A percentile compares a stretch with the other conserved stretches of the same genome.
phyloP scores from a whole-genome alignment of 2,329 filamentous ascomycete genomes.

The Aspergillus candidus region DNA sequence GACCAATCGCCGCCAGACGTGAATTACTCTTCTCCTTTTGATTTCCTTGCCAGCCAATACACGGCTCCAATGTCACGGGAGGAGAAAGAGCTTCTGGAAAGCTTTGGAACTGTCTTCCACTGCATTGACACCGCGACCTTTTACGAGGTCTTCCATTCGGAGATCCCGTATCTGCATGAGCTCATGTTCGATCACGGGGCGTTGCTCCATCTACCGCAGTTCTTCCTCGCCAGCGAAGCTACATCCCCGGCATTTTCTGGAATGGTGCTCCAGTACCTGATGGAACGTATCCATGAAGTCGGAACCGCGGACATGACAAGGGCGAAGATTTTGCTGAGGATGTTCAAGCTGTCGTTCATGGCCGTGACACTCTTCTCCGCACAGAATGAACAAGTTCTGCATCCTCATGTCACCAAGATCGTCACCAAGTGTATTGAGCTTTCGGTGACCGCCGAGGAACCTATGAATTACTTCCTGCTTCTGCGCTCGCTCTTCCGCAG shows the following conservation, averaged over 20 bases:
- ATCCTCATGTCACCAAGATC: constrained; percentile 95
- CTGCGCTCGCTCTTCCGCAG: constrained; percentile 88
- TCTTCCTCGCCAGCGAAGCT: constrained; percentile 96
- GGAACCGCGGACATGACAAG: constrained; percentile 87
- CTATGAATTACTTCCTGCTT: constrained; percentile 97
- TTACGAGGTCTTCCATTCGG: constrained; percentile 95
- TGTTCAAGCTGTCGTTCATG: constrained; percentile 99
- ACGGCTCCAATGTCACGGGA: constrained; percentile 92
- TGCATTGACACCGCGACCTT: constrained; percentile 98
- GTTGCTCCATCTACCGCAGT: constrained; percentile 91
- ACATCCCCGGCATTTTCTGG: constrained; percentile 96
- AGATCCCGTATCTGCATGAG: constrained; percentile 93
- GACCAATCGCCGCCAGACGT: constrained; percentile 70
- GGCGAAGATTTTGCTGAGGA: constrained; percentile 81
- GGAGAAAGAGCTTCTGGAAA: constrained; percentile 94
- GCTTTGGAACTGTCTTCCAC: constrained; percentile 96
- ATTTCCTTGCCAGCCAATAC: constrained; percentile 90
- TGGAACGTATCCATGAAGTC: constrained; percentile 93
- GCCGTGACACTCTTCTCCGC: constrained; percentile 91
- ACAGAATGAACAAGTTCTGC: constrained; percentile 90
- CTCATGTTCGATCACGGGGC: constrained; percentile 97
- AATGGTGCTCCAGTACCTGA: constrained; percentile 94
- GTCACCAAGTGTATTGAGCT: constrained; percentile 96
- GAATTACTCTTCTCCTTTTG: constrained; percentile 72
- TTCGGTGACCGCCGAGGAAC: constrained; percentile 90